Conservation (phyloP, 1,284 basidiomycete genomes). For the Waitea zeae region DNA sequence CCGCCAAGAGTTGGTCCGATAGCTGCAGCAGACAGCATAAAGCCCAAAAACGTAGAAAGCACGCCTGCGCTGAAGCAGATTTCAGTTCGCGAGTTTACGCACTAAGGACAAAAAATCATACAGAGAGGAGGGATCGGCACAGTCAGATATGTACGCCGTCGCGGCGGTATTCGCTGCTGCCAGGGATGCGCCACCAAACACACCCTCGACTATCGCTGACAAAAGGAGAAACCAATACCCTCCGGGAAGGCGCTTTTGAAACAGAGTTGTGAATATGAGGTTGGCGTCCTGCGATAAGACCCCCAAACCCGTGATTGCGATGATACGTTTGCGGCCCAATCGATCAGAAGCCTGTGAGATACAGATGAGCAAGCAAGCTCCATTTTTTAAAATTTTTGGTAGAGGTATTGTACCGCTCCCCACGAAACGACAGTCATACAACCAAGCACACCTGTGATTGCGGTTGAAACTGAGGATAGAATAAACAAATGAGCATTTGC, state of each 20-base stretch:
- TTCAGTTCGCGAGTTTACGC: constrained; percentile 39
- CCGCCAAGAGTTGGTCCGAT: constrained; percentile 60
- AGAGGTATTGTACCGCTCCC: constrained; percentile 40
- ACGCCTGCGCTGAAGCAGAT: not conserved
- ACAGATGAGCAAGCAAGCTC: constrained; percentile 1
- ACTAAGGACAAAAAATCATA: constrained; percentile 46
- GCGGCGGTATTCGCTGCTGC: constrained; percentile 28
- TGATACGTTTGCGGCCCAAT: constrained; percentile 50
- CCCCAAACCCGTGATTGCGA: constrained; percentile 48
- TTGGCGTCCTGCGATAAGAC: constrained; percentile 46
- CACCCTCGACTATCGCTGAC: constrained; percentile 59
- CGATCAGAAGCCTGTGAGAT: constrained; percentile 67
- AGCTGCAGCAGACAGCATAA: constrained; percentile 32
- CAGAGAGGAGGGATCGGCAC: constrained; percentile 9
- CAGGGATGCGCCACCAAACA: constrained; percentile 49
- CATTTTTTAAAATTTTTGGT: constrained; percentile 1
- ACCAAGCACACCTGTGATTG: constrained; percentile 54
- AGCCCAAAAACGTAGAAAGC: not conserved
- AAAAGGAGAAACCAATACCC: constrained; percentile 74
- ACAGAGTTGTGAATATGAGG: constrained; percentile 50
- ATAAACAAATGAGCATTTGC: constrained; percentile 3
- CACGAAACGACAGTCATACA: constrained; percentile 75
- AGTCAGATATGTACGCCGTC: constrained; percentile 52
- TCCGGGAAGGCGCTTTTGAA: constrained; percentile 45
- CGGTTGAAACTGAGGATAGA: constrained; percentile 30